A percentile compares a stretch with the other conserved stretches of the same genome.
phyloP scores from a whole-genome alignment of 2,329 filamentous ascomycete species.

The Verticillium dahliae region DNA sequence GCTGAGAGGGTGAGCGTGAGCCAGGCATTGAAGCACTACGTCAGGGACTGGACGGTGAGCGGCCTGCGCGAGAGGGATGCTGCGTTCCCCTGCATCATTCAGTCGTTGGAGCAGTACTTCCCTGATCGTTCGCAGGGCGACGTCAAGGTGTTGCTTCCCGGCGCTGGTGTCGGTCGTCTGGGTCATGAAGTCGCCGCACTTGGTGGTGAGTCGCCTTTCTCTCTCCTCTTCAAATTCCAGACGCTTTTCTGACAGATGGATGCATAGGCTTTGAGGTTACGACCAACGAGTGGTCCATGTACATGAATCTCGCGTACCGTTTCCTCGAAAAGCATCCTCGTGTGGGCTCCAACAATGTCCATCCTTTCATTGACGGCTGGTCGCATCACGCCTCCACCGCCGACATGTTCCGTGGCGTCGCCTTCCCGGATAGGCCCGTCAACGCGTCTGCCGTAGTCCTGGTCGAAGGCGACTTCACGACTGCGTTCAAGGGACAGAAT shows the following conservation, averaged over 20 bases:
- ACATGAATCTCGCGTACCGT: conserved; percentile 48
- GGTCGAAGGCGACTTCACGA: conserved; percentile 51
- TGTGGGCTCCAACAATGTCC: conserved; percentile 21
- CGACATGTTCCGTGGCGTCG: conserved; percentile 38
- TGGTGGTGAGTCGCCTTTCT: conserved; percentile 18
- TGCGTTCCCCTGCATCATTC: conserved; percentile 31
- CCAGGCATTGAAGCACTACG: conserved; percentile 50
- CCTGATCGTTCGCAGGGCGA: conserved; percentile 13
- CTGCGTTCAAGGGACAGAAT: conserved; percentile 21
- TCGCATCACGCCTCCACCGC: conserved; percentile 44
- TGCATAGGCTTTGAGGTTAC: conserved; percentile 40
- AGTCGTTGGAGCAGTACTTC: conserved; percentile 23
- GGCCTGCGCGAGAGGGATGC: conserved; percentile 38
- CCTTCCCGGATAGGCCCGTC: conserved; percentile 34
- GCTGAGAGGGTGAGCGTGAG: conserved; percentile 41
- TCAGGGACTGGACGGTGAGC: conserved; percentile 48
- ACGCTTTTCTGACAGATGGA: not conserved
- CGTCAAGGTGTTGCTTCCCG: conserved; percentile 40
- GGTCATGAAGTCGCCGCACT: conserved; percentile 42
- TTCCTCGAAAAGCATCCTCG: conserved; percentile 31
- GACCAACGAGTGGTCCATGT: conserved; percentile 52
- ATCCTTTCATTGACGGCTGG: conserved; percentile 51
- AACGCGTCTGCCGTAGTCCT: conserved; percentile 32
- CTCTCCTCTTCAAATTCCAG: not conserved
- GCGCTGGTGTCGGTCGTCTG: conserved; percentile 44